Evolutionary conservation across 305 asterid genomes (phyloP).

Genomic region (Fraxinus sp.): DNA sequence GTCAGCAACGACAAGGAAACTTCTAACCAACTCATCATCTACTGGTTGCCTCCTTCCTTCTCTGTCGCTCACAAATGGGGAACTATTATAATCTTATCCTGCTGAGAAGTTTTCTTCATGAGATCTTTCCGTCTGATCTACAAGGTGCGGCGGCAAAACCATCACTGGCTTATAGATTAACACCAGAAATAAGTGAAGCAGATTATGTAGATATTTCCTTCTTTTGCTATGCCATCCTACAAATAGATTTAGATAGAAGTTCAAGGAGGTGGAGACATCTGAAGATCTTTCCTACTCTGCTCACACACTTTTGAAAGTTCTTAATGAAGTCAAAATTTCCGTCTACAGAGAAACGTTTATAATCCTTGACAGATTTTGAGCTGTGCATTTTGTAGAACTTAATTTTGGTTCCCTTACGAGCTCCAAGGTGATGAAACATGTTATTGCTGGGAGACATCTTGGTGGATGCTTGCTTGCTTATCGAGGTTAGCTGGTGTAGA

Average conservation of each 20-base stretch:
- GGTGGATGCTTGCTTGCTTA: constrained; percentile 14
- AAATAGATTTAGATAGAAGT: constrained; percentile 21
- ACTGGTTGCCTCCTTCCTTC: constrained; percentile 26
- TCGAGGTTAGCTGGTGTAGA: background rate
- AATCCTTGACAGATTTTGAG: background rate
- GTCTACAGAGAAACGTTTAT: background rate
- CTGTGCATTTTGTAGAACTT: constrained; percentile 3
- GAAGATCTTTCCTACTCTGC: constrained; percentile 21
- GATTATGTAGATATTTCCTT: constrained; percentile 9
- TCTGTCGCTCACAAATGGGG: constrained; percentile 5
- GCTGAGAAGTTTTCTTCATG: constrained; percentile 17
- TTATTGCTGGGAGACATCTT: constrained; percentile 15
- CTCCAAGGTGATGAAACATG: background rate
- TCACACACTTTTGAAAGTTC: background rate
- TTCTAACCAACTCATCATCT: constrained; percentile 5
- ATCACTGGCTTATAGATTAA: constrained; percentile 20
- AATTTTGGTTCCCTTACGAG: constrained; percentile 1
- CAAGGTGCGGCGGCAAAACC: constrained; percentile 29
- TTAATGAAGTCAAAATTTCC: background rate
- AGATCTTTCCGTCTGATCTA: constrained; percentile 36
- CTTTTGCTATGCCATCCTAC: constrained; percentile 23
- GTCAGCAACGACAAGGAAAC: background rate
- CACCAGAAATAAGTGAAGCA: constrained; percentile 12
- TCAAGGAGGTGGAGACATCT: constrained; percentile 31
- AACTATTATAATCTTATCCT: constrained; percentile 19